Conservation (phyloP, 73 alveolate species). For the Loxodes magnus region DNA sequence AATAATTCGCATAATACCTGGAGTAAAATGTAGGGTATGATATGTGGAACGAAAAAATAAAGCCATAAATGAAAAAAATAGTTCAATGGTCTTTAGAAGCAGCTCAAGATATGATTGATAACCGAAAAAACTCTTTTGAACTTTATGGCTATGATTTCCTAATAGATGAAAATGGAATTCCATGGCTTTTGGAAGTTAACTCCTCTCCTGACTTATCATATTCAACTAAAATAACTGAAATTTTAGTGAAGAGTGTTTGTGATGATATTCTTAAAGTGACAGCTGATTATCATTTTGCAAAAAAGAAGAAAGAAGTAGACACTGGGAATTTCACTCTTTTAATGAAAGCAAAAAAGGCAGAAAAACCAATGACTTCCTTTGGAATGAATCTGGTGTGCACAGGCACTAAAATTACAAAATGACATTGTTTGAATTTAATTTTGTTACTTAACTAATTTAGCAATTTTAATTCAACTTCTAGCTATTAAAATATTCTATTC, state of each 20-base stretch:
- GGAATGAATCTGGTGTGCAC: constrained; percentile 34
- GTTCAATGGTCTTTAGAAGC: constrained; percentile 73
- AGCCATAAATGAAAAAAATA: constrained; percentile 67
- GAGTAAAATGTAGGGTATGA: constrained; percentile 69
- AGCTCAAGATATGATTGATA: constrained; percentile 82
- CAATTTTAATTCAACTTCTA: too few relatives aligned
- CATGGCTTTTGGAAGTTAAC: constrained; percentile 87
- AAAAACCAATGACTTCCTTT: constrained; percentile 32
- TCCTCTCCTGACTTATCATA: constrained; percentile 78
- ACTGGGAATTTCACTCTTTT: constrained; percentile 77
- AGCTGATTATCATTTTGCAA: constrained; percentile 68
- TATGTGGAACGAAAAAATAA: constrained; percentile 68
- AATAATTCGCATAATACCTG: constrained; percentile 61
- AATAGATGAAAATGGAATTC: constrained; percentile 63
- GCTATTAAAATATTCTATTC: too few relatives aligned
- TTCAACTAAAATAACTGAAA: constrained; percentile 80
- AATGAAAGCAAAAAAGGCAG: constrained; percentile 43
- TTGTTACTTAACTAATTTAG: too few relatives aligned
- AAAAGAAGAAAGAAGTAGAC: constrained; percentile 47
- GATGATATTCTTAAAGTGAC: constrained; percentile 75
- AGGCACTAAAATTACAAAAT: too few relatives aligned
- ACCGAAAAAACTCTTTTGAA: constrained; percentile 78
- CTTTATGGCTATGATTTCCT: constrained; percentile 92
- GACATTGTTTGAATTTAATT: too few relatives aligned
- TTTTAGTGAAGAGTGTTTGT: constrained; percentile 51